Evolutionary conservation across 257 asterid genomes (phyloP).

Genomic region (Echium plantagineum): DNA sequence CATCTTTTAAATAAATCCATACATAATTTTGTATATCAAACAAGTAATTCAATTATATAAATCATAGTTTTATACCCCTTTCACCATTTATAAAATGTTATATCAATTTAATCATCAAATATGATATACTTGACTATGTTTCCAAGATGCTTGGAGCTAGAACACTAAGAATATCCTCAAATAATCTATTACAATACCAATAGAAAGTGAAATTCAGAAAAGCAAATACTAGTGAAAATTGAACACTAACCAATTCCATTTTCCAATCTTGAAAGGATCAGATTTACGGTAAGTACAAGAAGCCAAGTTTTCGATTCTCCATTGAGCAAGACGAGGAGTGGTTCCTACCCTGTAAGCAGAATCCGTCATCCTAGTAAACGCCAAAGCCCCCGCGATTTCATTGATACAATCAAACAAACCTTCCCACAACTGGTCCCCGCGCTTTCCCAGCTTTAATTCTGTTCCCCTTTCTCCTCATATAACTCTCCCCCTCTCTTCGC

Average conservation of each 20-base stretch:
- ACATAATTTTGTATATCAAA: not conserved
- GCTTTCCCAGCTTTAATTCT: conserved; percentile 81
- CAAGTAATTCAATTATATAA: not conserved
- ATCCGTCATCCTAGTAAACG: conserved; percentile 72
- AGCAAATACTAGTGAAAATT: not conserved
- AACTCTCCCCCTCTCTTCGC: not conserved
- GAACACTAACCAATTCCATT: conserved; percentile 64
- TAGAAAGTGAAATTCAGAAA: not conserved
- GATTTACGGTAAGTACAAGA: conserved; percentile 67
- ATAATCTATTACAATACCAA: not conserved
- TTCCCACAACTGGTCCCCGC: conserved; percentile 64
- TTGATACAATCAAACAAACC: conserved; percentile 75
- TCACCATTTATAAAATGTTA: not conserved
- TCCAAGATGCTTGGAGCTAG: not conserved
- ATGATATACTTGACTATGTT: not conserved
- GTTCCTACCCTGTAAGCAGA: conserved; percentile 86
- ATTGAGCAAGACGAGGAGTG: conserved; percentile 89
- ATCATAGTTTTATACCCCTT: not conserved
- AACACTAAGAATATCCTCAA: not conserved
- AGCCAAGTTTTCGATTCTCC: conserved; percentile 72
- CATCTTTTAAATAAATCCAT: not conserved
- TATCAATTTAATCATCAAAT: no score
- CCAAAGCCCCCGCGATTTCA: conserved; percentile 76
- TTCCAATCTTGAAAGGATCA: conserved; percentile 69
- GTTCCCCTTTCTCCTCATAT: conserved; percentile 12